Evolutionary conservation across 2,329 filamentous ascomycete genomes (phyloP).

Genomic region (Rosellinia necatrix): DNA sequence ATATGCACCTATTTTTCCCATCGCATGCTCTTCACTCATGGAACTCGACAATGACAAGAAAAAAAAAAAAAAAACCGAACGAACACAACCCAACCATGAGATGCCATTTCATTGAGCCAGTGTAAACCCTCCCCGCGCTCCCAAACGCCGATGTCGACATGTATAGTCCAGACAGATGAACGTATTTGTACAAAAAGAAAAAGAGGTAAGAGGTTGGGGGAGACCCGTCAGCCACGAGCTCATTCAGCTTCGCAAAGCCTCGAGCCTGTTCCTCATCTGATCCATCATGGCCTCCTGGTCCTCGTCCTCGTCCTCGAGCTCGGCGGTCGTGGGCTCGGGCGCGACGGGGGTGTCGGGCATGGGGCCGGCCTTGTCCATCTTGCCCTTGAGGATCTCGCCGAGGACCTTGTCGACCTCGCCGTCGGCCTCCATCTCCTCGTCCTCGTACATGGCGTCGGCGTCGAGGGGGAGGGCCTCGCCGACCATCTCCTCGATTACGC

Average conservation of each 20-base stretch:
- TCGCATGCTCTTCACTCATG: constrained; percentile 8
- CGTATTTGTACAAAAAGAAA: constrained; percentile 1
- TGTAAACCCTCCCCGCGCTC: constrained; percentile 21
- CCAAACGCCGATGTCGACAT: constrained; percentile 29
- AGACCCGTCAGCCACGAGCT: background rate
- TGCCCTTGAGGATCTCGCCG: constrained; percentile 86
- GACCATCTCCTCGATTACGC: constrained; percentile 97
- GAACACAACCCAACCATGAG: constrained; percentile 13
- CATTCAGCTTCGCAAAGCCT: constrained; percentile 83
- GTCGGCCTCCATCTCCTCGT: constrained; percentile 75
- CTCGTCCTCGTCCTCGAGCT: constrained; percentile 72
- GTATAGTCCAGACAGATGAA: constrained; percentile 2
- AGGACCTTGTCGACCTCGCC: constrained; percentile 91
- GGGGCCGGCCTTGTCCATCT: constrained; percentile 67
- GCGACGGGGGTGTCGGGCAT: constrained; percentile 59
- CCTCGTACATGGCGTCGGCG: constrained; percentile 70
- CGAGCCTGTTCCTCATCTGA: constrained; percentile 89
- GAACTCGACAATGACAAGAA: constrained; percentile 10
- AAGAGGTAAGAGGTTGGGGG: background rate
- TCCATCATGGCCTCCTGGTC: constrained; percentile 89
- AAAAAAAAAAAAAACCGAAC: too few species aligned
- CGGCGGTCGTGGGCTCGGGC: constrained; percentile 54
- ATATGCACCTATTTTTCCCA: constrained; percentile 12
- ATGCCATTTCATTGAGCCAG: constrained; percentile 24
- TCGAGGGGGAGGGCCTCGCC: constrained; percentile 83